Conservation (phyloP, 495 filamentous ascomycete genomes). For the Polyplosphaeria fusca region DNA sequence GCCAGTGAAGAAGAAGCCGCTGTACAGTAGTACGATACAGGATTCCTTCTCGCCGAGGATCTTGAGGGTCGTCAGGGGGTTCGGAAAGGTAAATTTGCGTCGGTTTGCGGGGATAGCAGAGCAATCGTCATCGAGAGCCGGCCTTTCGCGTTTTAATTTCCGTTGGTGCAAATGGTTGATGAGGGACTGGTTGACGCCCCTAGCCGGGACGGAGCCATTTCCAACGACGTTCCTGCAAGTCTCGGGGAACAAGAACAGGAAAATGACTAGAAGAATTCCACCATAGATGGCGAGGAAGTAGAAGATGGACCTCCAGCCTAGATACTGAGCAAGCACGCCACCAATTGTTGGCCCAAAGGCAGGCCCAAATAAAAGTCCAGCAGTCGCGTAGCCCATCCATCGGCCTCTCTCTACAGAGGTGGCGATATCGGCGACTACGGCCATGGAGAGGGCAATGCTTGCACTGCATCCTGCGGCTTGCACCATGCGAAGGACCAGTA, state of each 20-base stretch:
- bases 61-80: slow-evolving; percentile 34
- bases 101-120: background rate
- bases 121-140: slow-evolving; percentile 6
- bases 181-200: slow-evolving; percentile 52
- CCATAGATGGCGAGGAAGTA: slow-evolving; percentile 67
- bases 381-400: slow-evolving; percentile 37
- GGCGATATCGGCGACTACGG: slow-evolving; percentile 38
- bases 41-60: slow-evolving; percentile 37
- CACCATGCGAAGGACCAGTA: slow-evolving; percentile 38
- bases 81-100: slow-evolving; percentile 33
- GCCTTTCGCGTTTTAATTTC: slow-evolving; percentile 4
- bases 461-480: slow-evolving; percentile 38
- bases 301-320: slow-evolving; percentile 71
- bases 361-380: slow-evolving; percentile 27
- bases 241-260: slow-evolving; percentile 59
- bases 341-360: slow-evolving; percentile 49
- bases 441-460: slow-evolving; percentile 35
- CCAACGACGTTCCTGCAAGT: slow-evolving; percentile 69
- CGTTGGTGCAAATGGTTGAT: slow-evolving; percentile 38
- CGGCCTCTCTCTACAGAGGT: slow-evolving; percentile 36
- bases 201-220: slow-evolving; percentile 60
- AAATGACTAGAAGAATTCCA: slow-evolving; percentile 52
- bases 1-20: slow-evolving; percentile 37
- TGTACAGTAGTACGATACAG: slow-evolving; percentile 37
- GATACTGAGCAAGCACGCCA: slow-evolving; percentile 59